Evolutionary conservation across 2,329 filamentous ascomycete species (phyloP), one percentile per base, ranked within the genome.

Genomic region (Fusarium setosum): DNA sequence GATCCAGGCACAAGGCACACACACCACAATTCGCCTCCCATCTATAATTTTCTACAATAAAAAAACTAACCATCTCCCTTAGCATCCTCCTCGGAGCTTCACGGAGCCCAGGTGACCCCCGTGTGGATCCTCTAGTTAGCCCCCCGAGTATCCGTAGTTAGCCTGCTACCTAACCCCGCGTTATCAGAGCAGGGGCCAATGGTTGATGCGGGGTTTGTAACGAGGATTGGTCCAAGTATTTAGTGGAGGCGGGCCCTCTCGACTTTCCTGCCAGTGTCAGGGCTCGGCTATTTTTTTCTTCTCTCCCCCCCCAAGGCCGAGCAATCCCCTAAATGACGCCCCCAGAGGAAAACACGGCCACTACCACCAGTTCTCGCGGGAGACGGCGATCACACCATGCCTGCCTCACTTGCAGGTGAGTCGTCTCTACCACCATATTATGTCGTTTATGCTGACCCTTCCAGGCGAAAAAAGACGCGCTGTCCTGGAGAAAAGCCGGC

Each of bases 401-500:
- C 23, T 81, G 80, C 67, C 76, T 83, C 49, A 83, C 81, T 61
- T 84, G 82, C 80, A 76, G 81, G 82, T 84, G 48, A 58, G 76
- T 15, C 15, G 21, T 17, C 4, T 12, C 18, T 35, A 9, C 20
- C 15, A 40, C 8, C 41, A 21, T 23, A 34, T 44, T 42, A 29
- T 34, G 5, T 41, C n/a, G n/a, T 42, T 20, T 38, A 60, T 47
- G 11, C 34, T 31, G 9, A 48, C 42, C 11, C 32, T 21, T 3
- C 32, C 57, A 76, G 82, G 69, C 73, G 82, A 52, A 84, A 85
- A 67, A 85, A 85, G 69, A 84, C 80, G 3, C 79, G 83, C 31
- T 85, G 83, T 67, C 83, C 83, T 0, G 83, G 82, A 7, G 83
- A 85, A 70, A 83, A 81, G 66, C 83, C 83, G 6, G 76, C 80